Evolutionary conservation across 495 filamentous ascomycete genomes (phyloP).

Genomic region (Bryoglossum gracile): DNA sequence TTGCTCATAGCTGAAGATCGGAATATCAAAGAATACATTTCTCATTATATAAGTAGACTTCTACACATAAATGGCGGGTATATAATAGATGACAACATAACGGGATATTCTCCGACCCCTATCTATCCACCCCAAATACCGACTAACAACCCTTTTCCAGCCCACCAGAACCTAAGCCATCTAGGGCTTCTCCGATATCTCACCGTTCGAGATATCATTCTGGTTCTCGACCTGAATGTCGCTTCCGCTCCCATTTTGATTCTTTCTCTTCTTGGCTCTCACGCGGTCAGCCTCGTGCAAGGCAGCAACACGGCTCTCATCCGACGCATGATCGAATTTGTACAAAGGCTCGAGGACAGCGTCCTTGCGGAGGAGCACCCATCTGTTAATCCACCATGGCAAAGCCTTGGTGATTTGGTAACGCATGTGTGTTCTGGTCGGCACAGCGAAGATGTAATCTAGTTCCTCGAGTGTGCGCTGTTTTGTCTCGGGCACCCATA

Average conservation of each 20-base stretch:
- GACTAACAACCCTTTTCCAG: background rate
- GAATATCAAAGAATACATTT: too few relatives aligned
- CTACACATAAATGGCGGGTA: too few relatives aligned
- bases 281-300: background rate
- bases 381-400: slow-evolving; percentile 62
- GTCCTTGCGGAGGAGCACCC: slow-evolving; percentile 47
- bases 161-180: background rate
- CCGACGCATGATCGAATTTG: slow-evolving; percentile 37
- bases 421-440: slow-evolving; percentile 50
- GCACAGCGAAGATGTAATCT: slow-evolving; percentile 76
- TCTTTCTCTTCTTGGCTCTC: background rate
- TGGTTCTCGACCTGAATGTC: background rate
- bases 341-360: slow-evolving; percentile 58
- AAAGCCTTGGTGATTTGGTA: slow-evolving; percentile 59
- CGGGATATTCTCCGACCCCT: too few relatives aligned
- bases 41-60: too few relatives aligned
- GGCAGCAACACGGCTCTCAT: background rate
- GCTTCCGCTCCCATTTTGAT: background rate
- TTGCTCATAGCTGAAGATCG: too few relatives aligned
- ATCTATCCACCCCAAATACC: background rate
- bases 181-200: background rate
- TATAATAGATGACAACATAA: too few relatives aligned
- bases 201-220: background rate
- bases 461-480: slow-evolving; percentile 69
- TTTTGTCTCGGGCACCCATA: slow-evolving; percentile 62